Conservation (phyloP, 2,329 filamentous ascomycete genomes). For the Pyrenophora graminea region DNA sequence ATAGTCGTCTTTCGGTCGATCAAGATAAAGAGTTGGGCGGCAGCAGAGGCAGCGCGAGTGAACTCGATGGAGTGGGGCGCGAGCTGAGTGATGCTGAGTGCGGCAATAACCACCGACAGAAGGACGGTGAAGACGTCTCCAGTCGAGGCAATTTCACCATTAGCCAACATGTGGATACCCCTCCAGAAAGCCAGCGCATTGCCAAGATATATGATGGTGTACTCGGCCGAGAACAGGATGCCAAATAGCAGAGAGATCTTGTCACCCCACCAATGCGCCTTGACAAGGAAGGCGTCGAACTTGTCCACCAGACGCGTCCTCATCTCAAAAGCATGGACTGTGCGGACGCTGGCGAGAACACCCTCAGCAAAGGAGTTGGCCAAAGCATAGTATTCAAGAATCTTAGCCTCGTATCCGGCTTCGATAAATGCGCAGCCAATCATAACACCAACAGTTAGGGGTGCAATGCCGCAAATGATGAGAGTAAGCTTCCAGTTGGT, state of each 20-base stretch:
- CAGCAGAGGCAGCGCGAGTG: conserved; percentile 18
- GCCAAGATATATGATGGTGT: conserved; percentile 67
- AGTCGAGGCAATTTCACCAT: conserved; percentile 52
- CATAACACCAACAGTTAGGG: conserved; percentile 34
- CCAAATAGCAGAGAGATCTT: conserved; percentile 62
- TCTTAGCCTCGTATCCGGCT: conserved; percentile 11
- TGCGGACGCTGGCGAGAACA: conserved; percentile 16
- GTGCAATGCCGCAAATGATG: conserved; percentile 53
- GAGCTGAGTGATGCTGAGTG: conserved; percentile 51
- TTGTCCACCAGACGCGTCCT: conserved; percentile 60
- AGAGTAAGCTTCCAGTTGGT: conserved; percentile 91
- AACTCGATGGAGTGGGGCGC: conserved; percentile 18
- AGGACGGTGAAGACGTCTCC: conserved; percentile 73
- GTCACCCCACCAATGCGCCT: conserved; percentile 56
- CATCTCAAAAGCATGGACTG: conserved; percentile 64
- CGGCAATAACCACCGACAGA: conserved; percentile 85
- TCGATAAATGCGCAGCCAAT: conserved; percentile 26
- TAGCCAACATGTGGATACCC: conserved; percentile 48
- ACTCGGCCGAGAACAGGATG: conserved; percentile 63
- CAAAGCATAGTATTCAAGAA: not conserved
- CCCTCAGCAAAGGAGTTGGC: conserved; percentile 13
- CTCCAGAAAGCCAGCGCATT: conserved; percentile 70
- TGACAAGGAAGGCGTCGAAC: conserved; percentile 57
- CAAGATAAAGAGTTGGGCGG: conserved; percentile 15
- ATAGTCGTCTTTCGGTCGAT: conserved; percentile 17